Base-by-base conservation (phyloP, 2,329 filamentous ascomycete genomes). In the Cucurbitaria berberidis region DNA sequence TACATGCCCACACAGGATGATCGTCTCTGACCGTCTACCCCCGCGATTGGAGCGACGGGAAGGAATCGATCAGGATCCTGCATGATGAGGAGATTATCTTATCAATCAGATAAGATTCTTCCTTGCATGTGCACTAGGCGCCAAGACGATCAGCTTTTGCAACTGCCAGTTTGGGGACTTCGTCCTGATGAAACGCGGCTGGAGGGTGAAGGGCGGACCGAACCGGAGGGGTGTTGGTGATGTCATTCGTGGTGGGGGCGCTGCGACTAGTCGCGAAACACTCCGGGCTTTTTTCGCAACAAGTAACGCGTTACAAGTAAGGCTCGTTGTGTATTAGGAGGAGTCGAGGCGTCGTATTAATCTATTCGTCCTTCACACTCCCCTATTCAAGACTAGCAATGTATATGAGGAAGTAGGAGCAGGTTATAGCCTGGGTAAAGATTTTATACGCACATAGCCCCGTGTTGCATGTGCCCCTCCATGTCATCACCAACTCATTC, bases 61-160 rank as follows among this genome's bases (percentile, higher is more conserved):
- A 7, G 18, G 42, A 27, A 42, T 18, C 30, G 38, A 13, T 11
- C 38, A 32, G 29, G 22, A 34, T 29, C 6, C 26, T 36, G 35
- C 4, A 22, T 24, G 34, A 49, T 58, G 50, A 60, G 54, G 43
- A 57, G 55, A 61, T 61, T 48, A 64, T 63, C 54, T 67, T 63
- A 67, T 66, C 63, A 61, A 62, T 63, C 60, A 55, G 64, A 67
- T 67, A 64, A 66, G 61, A 60, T 48, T 34, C 57, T 55, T 53
- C 41, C 46, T 47, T 45, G 50, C 22, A 35, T 35, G 21, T 21
- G 9, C 7, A 11, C 52, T 55, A 27, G 51, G 57, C 55, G 61
- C 57, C 53, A 59, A 60, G 52, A 24, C 6, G 24, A 18, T 1
- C 3, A 30, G 15, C 35, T 10, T 16, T 40, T 15, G 13, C 22